phyloP scores from a whole-genome alignment of 345 rosid species.

The Cardamine occulta region DNA sequence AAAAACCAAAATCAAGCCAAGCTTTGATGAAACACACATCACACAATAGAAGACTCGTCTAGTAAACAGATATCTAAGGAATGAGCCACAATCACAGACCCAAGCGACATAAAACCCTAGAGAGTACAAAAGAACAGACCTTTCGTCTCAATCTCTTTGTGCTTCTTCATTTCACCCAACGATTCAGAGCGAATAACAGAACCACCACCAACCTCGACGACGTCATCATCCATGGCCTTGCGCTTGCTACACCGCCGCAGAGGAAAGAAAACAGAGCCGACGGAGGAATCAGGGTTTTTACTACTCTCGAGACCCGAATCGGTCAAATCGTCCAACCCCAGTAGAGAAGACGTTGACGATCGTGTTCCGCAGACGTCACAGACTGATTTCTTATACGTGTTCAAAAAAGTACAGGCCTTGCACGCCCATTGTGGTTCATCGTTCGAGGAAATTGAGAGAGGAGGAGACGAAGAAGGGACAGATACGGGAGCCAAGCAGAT shows the following conservation, averaged over 20 bases:
- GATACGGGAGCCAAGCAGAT: constrained; percentile 56
- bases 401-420: constrained; percentile 88
- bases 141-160: constrained; percentile 39
- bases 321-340: constrained; percentile 56
- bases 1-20: neutral
- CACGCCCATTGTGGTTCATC: constrained; percentile 71
- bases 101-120: constrained; percentile 15
- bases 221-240: constrained; percentile 53
- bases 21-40: neutral
- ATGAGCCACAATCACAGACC: neutral
- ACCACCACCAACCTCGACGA: constrained; percentile 33
- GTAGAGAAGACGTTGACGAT: constrained; percentile 50
- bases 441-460: constrained; percentile 26
- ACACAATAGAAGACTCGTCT: neutral
- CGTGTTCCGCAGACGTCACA: constrained; percentile 77
- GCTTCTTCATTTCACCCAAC: constrained; percentile 41
- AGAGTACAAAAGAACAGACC: constrained; percentile 38
- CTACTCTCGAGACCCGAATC: constrained; percentile 49
- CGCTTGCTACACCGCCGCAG: constrained; percentile 66
- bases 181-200: constrained; percentile 38
- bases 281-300: constrained; percentile 52
- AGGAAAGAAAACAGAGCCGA: constrained; percentile 91
- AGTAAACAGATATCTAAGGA: neutral
- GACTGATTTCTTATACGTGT: constrained; percentile 63
- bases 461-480: constrained; percentile 26